These are phyloP conservation scores for Aspergillus panamensis DNA, from an alignment of 495 filamentous ascomycete species.

Conservation along the genomic window DNA sequence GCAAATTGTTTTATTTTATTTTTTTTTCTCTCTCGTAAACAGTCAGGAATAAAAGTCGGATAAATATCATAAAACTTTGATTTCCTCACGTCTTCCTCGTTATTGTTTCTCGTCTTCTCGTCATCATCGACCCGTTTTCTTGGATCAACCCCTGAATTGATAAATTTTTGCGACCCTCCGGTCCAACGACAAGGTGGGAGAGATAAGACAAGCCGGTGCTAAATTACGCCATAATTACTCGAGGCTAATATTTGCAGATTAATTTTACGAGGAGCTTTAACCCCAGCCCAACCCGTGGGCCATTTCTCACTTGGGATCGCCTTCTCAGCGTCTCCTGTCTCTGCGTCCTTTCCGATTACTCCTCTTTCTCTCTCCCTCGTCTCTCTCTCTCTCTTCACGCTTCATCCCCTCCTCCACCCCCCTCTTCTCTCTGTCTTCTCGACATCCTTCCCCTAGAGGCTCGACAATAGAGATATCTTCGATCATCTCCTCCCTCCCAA, in stretches of 20 bases:
- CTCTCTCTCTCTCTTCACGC: conserved; percentile 4
- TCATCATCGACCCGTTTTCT: not conserved
- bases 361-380: conserved; percentile 11
- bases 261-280: conserved; percentile 20
- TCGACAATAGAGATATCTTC: conserved; percentile 5
- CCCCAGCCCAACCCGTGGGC: conserved; percentile 23
- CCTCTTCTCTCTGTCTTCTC: conserved; percentile 4
- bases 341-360: conserved; percentile 16
- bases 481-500: conserved; percentile 4
- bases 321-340: conserved; percentile 20
- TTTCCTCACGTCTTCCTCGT: not conserved
- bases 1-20: conserved; percentile 1
- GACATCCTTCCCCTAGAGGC: conserved; percentile 3
- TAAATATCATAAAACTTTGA: conserved; percentile 5
- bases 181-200: conserved; percentile 1
- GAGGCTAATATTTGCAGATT: conserved; percentile 23
- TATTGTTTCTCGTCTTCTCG: not conserved
- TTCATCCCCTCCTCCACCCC: not conserved
- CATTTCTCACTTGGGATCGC: conserved; percentile 23
- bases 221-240: conserved; percentile 9
- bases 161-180: not conserved
- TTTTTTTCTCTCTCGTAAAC: not conserved
- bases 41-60: not conserved
- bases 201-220: not conserved
- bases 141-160: conserved; percentile 1